Conservation (phyloP, 2,329 filamentous ascomycete genomes). For the Aureobasidium zeae region DNA sequence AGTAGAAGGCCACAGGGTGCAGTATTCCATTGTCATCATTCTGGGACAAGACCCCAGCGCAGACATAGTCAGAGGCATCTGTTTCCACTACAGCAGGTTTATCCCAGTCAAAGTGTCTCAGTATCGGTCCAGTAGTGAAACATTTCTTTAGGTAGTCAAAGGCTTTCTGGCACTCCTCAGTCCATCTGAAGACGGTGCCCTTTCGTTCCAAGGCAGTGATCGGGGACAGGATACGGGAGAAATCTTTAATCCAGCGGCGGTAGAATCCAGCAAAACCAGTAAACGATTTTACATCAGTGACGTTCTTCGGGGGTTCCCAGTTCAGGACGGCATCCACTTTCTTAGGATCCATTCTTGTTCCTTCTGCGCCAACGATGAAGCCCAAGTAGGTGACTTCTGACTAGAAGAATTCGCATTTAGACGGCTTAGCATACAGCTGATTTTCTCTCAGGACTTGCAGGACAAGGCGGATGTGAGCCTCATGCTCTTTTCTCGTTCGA, state of each 20-base stretch:
- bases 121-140: background rate
- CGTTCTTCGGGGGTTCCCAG: background rate
- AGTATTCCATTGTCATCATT: background rate
- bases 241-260: conserved; percentile 1
- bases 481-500: conserved; percentile 1
- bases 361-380: background rate
- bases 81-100: conserved; percentile 5
- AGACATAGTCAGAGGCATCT: conserved; percentile 9
- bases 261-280: conserved; percentile 1
- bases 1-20: conserved; percentile 4
- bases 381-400: background rate
- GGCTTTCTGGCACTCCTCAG: background rate
- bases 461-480: background rate
- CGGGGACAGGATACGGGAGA: background rate
- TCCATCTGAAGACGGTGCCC: background rate
- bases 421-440: conserved; percentile 2
- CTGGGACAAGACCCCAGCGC: conserved; percentile 1
- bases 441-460: background rate
- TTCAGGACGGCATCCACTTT: background rate
- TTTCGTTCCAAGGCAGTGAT: conserved; percentile 3
- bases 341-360: background rate
- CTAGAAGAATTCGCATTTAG: conserved; percentile 3
- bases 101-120: conserved; percentile 1
- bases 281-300: conserved; percentile 10
- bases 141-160: conserved; percentile 3